phyloP scores from a whole-genome alignment of 2,329 filamentous ascomycete genomes.

The Stachybotrys elegans region DNA sequence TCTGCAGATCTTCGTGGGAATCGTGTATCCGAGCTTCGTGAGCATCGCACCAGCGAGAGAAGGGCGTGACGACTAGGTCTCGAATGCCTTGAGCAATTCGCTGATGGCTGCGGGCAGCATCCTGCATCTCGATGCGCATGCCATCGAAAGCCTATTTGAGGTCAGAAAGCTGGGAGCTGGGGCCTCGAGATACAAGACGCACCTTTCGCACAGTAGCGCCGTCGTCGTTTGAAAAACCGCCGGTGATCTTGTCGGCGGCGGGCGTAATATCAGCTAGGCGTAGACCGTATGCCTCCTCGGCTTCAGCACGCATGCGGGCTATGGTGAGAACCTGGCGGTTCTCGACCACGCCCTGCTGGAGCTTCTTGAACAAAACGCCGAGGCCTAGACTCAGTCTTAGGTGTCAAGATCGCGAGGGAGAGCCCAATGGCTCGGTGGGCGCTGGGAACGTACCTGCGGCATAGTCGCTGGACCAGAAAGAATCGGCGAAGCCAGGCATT shows the following conservation, averaged over 20 bases:
- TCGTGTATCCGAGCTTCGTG: constrained; percentile 88
- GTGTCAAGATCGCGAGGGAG: background rate
- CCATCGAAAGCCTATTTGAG: constrained; percentile 93
- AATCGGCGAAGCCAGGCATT: constrained; percentile 89
- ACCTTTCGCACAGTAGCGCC: constrained; percentile 95
- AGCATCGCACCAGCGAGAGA: constrained; percentile 92
- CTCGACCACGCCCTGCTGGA: constrained; percentile 92
- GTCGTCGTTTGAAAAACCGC: constrained; percentile 86
- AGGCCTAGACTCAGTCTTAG: constrained; percentile 49
- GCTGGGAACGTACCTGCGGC: constrained; percentile 64
- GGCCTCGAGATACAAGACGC: constrained; percentile 12
- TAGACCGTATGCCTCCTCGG: constrained; percentile 83
- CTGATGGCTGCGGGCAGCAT: constrained; percentile 82
- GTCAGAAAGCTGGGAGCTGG: constrained; percentile 6
- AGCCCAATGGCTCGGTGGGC: background rate
- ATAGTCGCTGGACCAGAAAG: constrained; percentile 98
- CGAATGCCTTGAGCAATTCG: constrained; percentile 97
- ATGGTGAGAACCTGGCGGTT: constrained; percentile 92
- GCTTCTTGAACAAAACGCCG: constrained; percentile 90
- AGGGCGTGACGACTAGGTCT: constrained; percentile 90
- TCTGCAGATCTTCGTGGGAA: constrained; percentile 90
- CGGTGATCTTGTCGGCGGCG: constrained; percentile 72
- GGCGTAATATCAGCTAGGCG: constrained; percentile 77
- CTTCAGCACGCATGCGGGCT: constrained; percentile 89
- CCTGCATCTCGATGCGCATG: constrained; percentile 86